Evolutionary conservation across 2,329 filamentous ascomycete species (phyloP).

Genomic region (Elsinoe necatrix): DNA sequence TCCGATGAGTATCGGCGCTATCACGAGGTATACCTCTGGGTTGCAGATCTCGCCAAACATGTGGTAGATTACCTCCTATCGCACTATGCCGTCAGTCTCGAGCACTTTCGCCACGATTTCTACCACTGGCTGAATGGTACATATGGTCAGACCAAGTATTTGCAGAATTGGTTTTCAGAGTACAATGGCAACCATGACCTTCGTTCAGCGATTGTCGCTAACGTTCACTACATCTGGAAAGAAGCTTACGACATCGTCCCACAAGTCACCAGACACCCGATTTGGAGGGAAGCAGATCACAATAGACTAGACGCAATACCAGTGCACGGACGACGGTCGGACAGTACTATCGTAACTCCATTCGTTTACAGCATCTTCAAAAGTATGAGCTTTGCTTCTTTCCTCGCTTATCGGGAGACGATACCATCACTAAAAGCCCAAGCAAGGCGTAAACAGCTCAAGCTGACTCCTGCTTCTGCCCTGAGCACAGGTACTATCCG

Average conservation of each 20-base stretch:
- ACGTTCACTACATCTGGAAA: conserved; percentile 56
- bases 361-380: conserved; percentile 58
- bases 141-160: conserved; percentile 38
- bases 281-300: conserved; percentile 33
- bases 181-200: conserved; percentile 49
- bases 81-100: conserved; percentile 39
- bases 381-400: conserved; percentile 50
- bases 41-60: conserved; percentile 63
- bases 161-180: conserved; percentile 48
- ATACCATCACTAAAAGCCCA: conserved; percentile 10
- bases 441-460: conserved; percentile 21
- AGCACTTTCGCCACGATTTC: conserved; percentile 53
- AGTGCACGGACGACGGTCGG: conserved; percentile 20
- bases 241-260: conserved; percentile 49
- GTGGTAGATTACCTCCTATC: conserved; percentile 56
- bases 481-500: not conserved
- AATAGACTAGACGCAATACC: conserved; percentile 27
- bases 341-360: conserved; percentile 58
- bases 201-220: conserved; percentile 49
- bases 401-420: conserved; percentile 35
- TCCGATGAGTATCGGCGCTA: conserved; percentile 54
- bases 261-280: conserved; percentile 23
- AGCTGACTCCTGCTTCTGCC: conserved; percentile 22
- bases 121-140: conserved; percentile 44
- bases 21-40: conserved; percentile 58